These are phyloP conservation scores for Wallemia mellicola DNA, from an alignment of 1,284 basidiomycete species.

Conservation along the genomic window DNA sequence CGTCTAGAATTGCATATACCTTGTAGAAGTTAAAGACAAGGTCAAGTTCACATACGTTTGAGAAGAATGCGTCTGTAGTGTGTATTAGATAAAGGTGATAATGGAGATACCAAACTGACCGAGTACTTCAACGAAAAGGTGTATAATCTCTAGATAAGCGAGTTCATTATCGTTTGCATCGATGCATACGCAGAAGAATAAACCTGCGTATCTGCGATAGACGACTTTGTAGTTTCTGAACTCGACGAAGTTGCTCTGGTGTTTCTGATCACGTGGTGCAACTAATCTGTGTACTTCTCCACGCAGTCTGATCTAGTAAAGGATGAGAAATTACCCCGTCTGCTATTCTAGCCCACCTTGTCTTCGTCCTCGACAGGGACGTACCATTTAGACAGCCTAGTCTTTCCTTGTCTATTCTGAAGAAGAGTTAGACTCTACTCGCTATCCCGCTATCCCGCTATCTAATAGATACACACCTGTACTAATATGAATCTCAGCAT, in stretches of 20 bases:
- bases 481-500: constrained; percentile 89
- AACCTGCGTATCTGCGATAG: constrained; percentile 78
- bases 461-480: constrained; percentile 24
- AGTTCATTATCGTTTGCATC: constrained; percentile 96
- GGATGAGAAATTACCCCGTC: constrained; percentile 1
- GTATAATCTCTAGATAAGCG: constrained; percentile 86
- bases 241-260: constrained; percentile 98
- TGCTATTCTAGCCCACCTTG: constrained; percentile 28
- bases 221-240: constrained; percentile 87
- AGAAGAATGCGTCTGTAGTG: constrained; percentile 64
- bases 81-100: neutral
- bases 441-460: neutral
- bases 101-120: constrained; percentile 24
- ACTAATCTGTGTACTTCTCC: constrained; percentile 87
- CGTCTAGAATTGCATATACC: constrained; percentile 87
- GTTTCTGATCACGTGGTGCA: constrained; percentile 91
- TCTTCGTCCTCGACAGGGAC: constrained; percentile 83
- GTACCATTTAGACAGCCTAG: constrained; percentile 88
- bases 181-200: constrained; percentile 93
- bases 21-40: constrained; percentile 99
- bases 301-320: constrained; percentile 42
- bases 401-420: constrained; percentile 92
- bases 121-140: constrained; percentile 92
- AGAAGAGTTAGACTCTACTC: neutral
- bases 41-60: constrained; percentile 87